A percentile compares a stretch with the other conserved stretches of the same genome.
These are phyloP conservation scores for Sphaerulina musiva DNA, from an alignment of 2,329 filamentous ascomycete genomes.

Conservation along the genomic window DNA sequence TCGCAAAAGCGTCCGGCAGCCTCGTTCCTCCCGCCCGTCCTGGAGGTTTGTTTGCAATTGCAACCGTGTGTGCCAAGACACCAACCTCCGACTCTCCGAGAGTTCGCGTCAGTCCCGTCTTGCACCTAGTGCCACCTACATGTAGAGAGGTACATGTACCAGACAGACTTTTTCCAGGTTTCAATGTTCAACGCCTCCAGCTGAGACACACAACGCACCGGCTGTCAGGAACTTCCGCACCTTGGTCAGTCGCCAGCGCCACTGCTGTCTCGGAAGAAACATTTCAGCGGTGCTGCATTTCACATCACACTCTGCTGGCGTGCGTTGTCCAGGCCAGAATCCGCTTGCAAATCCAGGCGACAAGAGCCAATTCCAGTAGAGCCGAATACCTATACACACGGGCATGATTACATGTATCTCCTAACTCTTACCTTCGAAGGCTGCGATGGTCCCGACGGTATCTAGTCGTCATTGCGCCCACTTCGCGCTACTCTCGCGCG, in stretches of 20 bases:
- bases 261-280: neutral
- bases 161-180: too few relatives aligned
- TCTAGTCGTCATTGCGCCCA: neutral
- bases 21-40: too few relatives aligned
- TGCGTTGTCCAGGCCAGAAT: too few relatives aligned
- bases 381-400: neutral
- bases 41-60: too few relatives aligned
- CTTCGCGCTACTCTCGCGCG: neutral
- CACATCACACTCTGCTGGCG: neutral
- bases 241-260: conserved; percentile 4
- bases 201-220: neutral
- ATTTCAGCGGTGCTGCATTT: neutral
- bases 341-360: neutral
- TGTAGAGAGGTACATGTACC: too few relatives aligned
- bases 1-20: too few relatives aligned
- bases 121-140: too few relatives aligned
- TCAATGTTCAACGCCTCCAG: too few relatives aligned
- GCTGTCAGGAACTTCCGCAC: neutral
- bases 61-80: too few relatives aligned
- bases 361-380: neutral
- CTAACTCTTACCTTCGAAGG: neutral
- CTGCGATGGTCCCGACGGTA: neutral
- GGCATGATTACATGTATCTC: neutral
- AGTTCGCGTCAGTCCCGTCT: too few relatives aligned
- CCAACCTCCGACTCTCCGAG: too few relatives aligned